Conservation (phyloP, 768 basidiomycete genomes). For the Cyclocybe aegerita region DNA sequence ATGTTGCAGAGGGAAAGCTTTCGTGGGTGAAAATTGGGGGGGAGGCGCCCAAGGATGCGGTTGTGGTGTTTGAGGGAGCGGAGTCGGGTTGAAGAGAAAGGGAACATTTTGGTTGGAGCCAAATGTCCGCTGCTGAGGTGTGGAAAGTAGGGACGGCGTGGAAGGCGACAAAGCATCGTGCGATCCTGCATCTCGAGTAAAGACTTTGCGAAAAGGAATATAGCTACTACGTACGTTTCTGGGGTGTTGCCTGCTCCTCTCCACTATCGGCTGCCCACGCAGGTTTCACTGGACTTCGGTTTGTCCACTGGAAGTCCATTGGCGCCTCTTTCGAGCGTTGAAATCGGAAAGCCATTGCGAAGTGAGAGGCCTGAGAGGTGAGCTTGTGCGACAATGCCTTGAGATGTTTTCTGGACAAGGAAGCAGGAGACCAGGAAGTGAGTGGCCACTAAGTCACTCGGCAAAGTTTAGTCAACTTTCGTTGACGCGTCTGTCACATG, state of each 20-base stretch:
- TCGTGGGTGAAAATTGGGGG: constrained; percentile 54
- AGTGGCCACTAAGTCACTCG: neutral
- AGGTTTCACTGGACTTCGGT: constrained; percentile 55
- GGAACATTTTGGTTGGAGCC: constrained; percentile 68
- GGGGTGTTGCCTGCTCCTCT: constrained; percentile 53
- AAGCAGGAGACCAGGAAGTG: neutral
- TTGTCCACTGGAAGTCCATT: constrained; percentile 89
- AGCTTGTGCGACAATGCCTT: neutral
- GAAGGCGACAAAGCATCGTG: constrained; percentile 42
- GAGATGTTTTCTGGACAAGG: neutral
- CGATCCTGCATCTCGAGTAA: constrained; percentile 27
- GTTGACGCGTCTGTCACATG: constrained; percentile 40
- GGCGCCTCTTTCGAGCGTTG: constrained; percentile 75
- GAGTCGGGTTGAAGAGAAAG: constrained; percentile 59
- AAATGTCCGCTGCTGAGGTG: constrained; percentile 50
- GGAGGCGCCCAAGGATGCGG: constrained; percentile 69
- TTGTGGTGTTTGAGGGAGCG: constrained; percentile 44
- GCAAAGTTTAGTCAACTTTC: constrained; percentile 19
- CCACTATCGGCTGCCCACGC: constrained; percentile 47
- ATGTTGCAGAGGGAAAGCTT: constrained; percentile 48
- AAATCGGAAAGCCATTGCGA: constrained; percentile 13
- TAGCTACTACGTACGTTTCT: constrained; percentile 58
- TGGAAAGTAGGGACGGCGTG: constrained; percentile 36
- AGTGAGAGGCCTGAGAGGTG: neutral
- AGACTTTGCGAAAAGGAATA: constrained; percentile 1